Conservation (phyloP, 495 filamentous ascomycete species). For the Aspergillus affinis region DNA sequence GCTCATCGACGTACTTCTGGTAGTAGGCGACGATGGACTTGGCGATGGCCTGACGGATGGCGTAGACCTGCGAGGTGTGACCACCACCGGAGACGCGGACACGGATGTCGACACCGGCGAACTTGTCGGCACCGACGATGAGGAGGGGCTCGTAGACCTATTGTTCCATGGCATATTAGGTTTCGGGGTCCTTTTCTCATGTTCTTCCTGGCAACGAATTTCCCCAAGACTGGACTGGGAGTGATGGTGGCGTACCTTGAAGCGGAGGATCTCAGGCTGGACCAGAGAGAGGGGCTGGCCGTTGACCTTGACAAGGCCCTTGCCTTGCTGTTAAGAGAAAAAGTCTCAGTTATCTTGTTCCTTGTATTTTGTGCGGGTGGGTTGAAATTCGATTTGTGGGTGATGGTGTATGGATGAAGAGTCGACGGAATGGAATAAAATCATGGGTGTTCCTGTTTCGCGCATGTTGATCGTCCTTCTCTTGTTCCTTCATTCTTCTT, state of each 20-base stretch:
- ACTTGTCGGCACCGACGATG: slow-evolving; percentile 94
- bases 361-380: not conserved
- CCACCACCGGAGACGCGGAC: slow-evolving; percentile 95
- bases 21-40: slow-evolving; percentile 99
- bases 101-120: slow-evolving; percentile 94
- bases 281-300: slow-evolving; percentile 91
- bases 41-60: slow-evolving; percentile 97
- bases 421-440: not conserved
- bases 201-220: not conserved
- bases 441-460: not conserved
- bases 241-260: slow-evolving; percentile 64
- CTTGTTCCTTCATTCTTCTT: not conserved
- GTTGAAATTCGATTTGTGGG: slow-evolving; percentile 1
- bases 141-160: slow-evolving; percentile 97
- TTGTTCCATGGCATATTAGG: slow-evolving; percentile 13
- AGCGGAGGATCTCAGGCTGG: slow-evolving; percentile 94
- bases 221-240: not conserved
- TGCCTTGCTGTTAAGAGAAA: slow-evolving; percentile 63
- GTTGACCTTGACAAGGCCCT: slow-evolving; percentile 97
- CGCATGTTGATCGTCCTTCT: not conserved
- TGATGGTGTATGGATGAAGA: not conserved
- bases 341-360: slow-evolving; percentile 37
- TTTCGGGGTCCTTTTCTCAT: slow-evolving; percentile 7
- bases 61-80: slow-evolving; percentile 98
- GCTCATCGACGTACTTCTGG: slow-evolving; percentile 99